phyloP scores from a whole-genome alignment of 768 basidiomycete species.

The Mycena sanguinolenta region DNA sequence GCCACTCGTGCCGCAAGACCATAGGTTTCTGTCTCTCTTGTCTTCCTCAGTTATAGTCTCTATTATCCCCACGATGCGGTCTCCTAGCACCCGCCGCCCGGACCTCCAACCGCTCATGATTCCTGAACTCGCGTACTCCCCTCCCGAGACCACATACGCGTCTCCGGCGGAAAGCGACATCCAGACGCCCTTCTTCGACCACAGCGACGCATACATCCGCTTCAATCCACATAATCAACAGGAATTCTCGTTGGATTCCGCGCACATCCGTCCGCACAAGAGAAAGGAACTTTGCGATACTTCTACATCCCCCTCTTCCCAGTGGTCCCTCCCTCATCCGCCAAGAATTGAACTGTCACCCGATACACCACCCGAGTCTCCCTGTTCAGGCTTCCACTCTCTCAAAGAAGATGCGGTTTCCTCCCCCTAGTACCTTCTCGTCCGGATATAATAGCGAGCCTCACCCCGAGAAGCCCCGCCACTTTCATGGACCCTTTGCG shows the following conservation, averaged over 20 bases:
- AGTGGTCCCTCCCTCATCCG: slow-evolving; percentile 18
- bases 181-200: slow-evolving; percentile 54
- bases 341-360: slow-evolving; percentile 26
- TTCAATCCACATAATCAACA: slow-evolving; percentile 32
- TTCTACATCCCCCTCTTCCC: slow-evolving; percentile 28
- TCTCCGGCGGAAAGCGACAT: slow-evolving; percentile 58
- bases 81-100: slow-evolving; percentile 38
- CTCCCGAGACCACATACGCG: slow-evolving; percentile 51
- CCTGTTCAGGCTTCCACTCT: slow-evolving; percentile 24
- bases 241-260: slow-evolving; percentile 26
- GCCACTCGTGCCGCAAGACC: slow-evolving; percentile 36
- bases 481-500: slow-evolving; percentile 8
- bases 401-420: slow-evolving; percentile 21
- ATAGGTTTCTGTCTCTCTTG: slow-evolving; percentile 29
- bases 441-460: slow-evolving; percentile 33
- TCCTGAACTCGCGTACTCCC: slow-evolving; percentile 44
- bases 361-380: slow-evolving; percentile 31
- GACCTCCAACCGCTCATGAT: slow-evolving; percentile 41
- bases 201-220: slow-evolving; percentile 44
- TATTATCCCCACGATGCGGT: slow-evolving; percentile 32
- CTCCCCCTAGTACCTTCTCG: slow-evolving; percentile 24
- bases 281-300: slow-evolving; percentile 28
- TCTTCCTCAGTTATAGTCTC: slow-evolving; percentile 24
- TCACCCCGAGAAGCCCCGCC: slow-evolving; percentile 14
- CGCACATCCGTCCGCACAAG: slow-evolving; percentile 21